Base-by-base conservation (phyloP, 2,329 filamentous ascomycete genomes). In the Biscogniauxia marginata region DNA sequence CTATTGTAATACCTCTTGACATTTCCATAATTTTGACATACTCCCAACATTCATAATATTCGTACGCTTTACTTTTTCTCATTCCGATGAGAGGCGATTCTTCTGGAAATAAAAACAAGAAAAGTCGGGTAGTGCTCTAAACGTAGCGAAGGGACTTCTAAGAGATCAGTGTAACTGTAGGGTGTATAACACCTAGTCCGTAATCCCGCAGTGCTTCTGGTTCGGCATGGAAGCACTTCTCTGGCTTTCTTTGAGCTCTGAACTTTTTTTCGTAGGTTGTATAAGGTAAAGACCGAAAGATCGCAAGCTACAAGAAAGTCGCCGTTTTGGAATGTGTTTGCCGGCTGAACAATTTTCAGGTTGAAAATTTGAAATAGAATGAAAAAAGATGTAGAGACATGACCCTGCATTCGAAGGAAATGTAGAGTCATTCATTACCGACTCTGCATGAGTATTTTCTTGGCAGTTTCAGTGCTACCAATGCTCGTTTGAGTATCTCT, bases 401-500 rank as follows among this genome's bases (percentile, higher is more conserved):
- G 22, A 22, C 19, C 20, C 30, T 46, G 8, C 20, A 24, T 18
- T 47, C 19, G 18, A 9, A 18, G n/a, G 11, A 21, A 20, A 7
- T 7, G 22, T 7, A 9, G 18, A 24, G 11, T 6, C 22, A 4
- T 49, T 34, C 3, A 13, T 63, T 52, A 66, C 59, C 71, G 73
- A 57, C 70, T 71, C 58, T 74, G 69, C 50, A 75, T 65, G 43
- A 73, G 60, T 18, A 84, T 67, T 67, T 84, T 85, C 73, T 85
- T 87, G 43, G 84, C 84, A 46, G 84, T 87, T 63, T 86, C 84
- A 1, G 82, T 85, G 66, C 84, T 86, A 25, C 79, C 81, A 23
- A 83, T 80, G 61, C 82, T 85, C 1, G 80, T 81, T 62, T 85
- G 84, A 0, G 84, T 87, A 61, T 84, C 82, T 25, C 84, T 78